Base-by-base conservation (phyloP, 305 asterid genomes). In the Fraxinus platypoda region DNA sequence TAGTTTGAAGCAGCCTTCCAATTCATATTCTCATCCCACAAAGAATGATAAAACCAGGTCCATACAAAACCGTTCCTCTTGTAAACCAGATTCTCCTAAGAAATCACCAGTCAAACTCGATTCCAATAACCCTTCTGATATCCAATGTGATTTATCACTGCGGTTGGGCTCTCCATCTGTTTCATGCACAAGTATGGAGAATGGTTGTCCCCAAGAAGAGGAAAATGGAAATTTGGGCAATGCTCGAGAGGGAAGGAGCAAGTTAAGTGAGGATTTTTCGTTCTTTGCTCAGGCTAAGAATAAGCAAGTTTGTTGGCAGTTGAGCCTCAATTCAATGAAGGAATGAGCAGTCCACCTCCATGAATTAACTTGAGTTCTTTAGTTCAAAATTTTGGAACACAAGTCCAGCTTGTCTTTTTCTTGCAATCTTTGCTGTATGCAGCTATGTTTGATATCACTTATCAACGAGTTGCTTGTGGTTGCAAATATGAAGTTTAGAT, bases 81-180 rank as follows among this genome's bases (percentile, higher is more conserved):
- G 57, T 52, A 77, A 81, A 71, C 54, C 66, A 82, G 89, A 75
- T 83, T 70, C 81, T 77, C 75, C 75, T 11, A 81, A 66, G 11
- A 80, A 30, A 28, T 79, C 41, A 68, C 89, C 76, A 8, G 71
- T 87, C 33, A 76, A 83, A 79, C 81, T 33, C 28, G 75, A 78
- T 72, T 77, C 82, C 74, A 86, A 84, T 62, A 86, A 80, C 79
- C 87, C 85, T 71, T 81, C 84, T 80, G 87, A 78, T 62, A 76
- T 66, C 25, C 92, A 87, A 75, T 95, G 99, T 80, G 98, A 95
- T 88, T 87, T 94, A 80, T 90, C 99, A 6, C 84, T 94, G 89
- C 87, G 97, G 11, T 82, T 95, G 80, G 99, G 98, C 31, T 86
- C 93, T 72, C 35, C 85, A 26, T 85, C 46, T 75, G 91, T 70